Base-by-base conservation (phyloP, 345 rosid species). In the Rubroshorea leprosula region DNA sequence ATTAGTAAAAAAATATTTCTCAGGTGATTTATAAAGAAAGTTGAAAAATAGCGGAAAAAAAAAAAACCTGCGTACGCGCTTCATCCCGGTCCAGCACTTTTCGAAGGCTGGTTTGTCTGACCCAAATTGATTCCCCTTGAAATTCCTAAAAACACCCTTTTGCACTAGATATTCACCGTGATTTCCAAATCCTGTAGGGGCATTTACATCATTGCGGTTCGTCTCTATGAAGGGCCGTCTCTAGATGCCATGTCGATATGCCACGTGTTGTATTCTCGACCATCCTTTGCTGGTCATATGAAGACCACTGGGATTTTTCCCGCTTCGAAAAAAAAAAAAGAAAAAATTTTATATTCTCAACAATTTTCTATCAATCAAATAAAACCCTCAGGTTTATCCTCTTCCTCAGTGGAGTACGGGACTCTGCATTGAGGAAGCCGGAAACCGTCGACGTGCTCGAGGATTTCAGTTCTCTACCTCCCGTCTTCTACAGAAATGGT, bases 231-330 rank as follows among this genome's bases (percentile, higher is more conserved):
- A 27, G 4, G 4, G 31, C 41, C 11, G 41, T 6, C 5, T 66
- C 23, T 55, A 15, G 16, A 27, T 9, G 51, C 25, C 68, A 66
- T 76, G 87, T 80, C 67, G 84, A 73, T 45, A 58, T 15, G 74
- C 81, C 80, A 82, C 96, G 94, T 88, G 92, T 84, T 81, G 51
- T 0, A 1, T 63, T 61, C 51, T 80, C 81, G 47, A 67, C 84
- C 84, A 74, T 58, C 82, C 73, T 71, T 75, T 70, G 53, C 65
- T 74, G 61, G 68, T 26, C 66, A 54, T 59, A 58, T 63, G 67
- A 65, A 56, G 54, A 57, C 80, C 84, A 74, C 73, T 66, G 55
- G 58, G 83, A 68, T 19, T 44, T 69, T 81, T 77, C 89, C 83
- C 87, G 83, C 87, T 83, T 71, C 64, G 51, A 49, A 43, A 41